A percentile compares a stretch with the other conserved stretches of the same genome.
These are phyloP conservation scores for Trypanosoma scelopori DNA, from an alignment of 208 protist species.

Conservation along the genomic window DNA sequence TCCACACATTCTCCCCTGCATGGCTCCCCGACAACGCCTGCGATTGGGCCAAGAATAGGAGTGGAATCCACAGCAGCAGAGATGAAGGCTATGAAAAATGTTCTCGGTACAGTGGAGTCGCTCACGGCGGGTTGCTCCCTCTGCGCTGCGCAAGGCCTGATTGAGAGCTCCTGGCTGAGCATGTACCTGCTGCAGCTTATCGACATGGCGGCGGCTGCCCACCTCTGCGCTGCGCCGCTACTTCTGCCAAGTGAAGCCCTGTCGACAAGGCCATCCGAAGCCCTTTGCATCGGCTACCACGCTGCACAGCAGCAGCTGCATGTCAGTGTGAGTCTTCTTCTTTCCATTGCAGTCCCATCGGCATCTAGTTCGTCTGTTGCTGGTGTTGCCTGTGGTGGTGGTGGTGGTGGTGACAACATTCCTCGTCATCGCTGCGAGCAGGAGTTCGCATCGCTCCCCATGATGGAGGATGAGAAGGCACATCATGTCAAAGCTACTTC, in stretches of 20 bases:
- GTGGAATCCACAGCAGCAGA: not conserved
- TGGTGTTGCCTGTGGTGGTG: too few relatives aligned
- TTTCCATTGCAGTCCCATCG: slow-evolving; percentile 10
- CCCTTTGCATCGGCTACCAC: slow-evolving; percentile 33
- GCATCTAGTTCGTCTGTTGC: too few relatives aligned
- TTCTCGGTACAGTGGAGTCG: slow-evolving; percentile 10
- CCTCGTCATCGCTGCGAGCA: not conserved
- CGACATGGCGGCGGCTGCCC: slow-evolving; percentile 31
- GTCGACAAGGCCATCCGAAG: slow-evolving; percentile 24
- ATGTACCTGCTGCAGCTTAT: slow-evolving; percentile 49
- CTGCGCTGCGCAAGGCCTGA: slow-evolving; percentile 47
- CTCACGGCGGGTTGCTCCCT: slow-evolving; percentile 35
- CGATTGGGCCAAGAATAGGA: slow-evolving; percentile 1
- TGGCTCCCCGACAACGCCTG: not conserved
- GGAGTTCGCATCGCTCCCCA: too few relatives aligned
- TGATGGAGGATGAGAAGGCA: slow-evolving; percentile 6
- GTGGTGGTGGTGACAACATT: too few relatives aligned
- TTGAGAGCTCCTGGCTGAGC: slow-evolving; percentile 39
- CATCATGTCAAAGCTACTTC: slow-evolving; percentile 5
- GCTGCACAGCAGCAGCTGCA: slow-evolving; percentile 27
- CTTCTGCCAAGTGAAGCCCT: slow-evolving; percentile 22
- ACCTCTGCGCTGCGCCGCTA: slow-evolving; percentile 24
- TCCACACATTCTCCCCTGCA: not conserved
- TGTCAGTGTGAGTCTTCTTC: slow-evolving; percentile 8
- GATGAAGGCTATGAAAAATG: not conserved